A percentile compares a stretch with the other conserved stretches of the same genome.
These are phyloP conservation scores for Phytopythium delawarense DNA, from an alignment of 352 stramenopile genomes.

Conservation along the genomic window DNA sequence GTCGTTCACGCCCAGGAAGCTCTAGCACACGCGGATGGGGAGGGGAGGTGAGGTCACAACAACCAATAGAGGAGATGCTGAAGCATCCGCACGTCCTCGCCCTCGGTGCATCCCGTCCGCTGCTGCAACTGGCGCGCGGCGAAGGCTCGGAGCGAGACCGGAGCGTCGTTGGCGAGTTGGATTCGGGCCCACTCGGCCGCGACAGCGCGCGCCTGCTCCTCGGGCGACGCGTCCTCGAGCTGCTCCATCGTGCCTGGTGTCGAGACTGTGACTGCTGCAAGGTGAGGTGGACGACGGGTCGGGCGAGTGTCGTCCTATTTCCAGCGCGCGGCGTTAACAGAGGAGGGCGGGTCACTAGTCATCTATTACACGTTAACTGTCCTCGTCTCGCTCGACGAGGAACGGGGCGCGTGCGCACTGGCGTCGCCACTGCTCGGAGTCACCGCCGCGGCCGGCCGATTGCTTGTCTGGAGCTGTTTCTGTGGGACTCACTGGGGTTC, in stretches of 20 bases:
- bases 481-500: neutral
- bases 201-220: conserved; percentile 22
- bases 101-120: neutral
- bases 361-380: conserved; percentile 4
- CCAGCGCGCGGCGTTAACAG: neutral
- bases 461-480: neutral
- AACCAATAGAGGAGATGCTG: neutral
- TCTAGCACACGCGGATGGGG: conserved; percentile 16
- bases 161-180: conserved; percentile 32
- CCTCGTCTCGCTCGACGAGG: conserved; percentile 1
- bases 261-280: neutral
- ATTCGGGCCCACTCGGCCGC: conserved; percentile 33
- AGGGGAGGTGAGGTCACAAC: too few relatives aligned
- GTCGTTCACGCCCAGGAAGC: conserved; percentile 40
- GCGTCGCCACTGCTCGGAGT: neutral
- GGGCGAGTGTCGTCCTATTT: conserved; percentile 2
- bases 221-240: conserved; percentile 15
- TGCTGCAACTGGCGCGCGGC: conserved; percentile 16
- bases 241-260: conserved; percentile 14
- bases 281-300: neutral
- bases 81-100: neutral
- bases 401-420: neutral
- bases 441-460: neutral
- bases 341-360: neutral
- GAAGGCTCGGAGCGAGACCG: conserved; percentile 36